phyloP scores from a whole-genome alignment of 192 early-diverging fungal genomes.

The Coemansia biformis region DNA sequence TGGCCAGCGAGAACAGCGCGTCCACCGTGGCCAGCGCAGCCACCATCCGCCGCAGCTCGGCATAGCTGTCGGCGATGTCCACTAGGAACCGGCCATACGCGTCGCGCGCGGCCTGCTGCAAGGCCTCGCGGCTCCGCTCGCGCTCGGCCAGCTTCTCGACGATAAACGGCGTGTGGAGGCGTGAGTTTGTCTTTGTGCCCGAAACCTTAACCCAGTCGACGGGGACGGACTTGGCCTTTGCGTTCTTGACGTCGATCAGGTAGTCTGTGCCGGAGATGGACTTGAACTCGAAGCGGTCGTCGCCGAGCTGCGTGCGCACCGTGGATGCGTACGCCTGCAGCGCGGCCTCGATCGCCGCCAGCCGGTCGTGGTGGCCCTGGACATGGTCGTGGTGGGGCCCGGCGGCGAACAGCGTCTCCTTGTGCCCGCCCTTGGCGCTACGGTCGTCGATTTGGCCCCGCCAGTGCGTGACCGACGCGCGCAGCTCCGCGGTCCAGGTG shows the following conservation, averaged over 20 bases:
- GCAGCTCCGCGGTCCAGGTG: conserved; percentile 36
- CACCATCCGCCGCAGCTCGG: conserved; percentile 59
- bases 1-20: conserved; percentile 57
- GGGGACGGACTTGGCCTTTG: conserved; percentile 56
- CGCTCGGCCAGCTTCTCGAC: conserved; percentile 56
- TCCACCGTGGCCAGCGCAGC: conserved; percentile 59
- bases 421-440: conserved; percentile 51
- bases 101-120: conserved; percentile 58
- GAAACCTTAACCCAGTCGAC: conserved; percentile 67
- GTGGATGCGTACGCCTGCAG: conserved; percentile 50
- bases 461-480: conserved; percentile 33
- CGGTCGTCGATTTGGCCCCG: conserved; percentile 38
- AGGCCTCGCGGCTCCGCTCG: conserved; percentile 58
- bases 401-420: conserved; percentile 55
- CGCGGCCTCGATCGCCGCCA: conserved; percentile 55
- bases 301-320: conserved; percentile 51
- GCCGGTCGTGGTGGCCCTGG: conserved; percentile 40
- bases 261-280: conserved; percentile 70
- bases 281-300: conserved; percentile 52
- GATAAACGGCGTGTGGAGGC: conserved; percentile 43
- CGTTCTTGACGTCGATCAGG: conserved; percentile 65
- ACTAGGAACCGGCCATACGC: conserved; percentile 62
- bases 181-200: conserved; percentile 32
- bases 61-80: conserved; percentile 55
- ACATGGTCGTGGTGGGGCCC: conserved; percentile 52